phyloP scores from a whole-genome alignment of 2,329 filamentous ascomycete genomes.

The Monilinia vaccinii-corymbosi region DNA sequence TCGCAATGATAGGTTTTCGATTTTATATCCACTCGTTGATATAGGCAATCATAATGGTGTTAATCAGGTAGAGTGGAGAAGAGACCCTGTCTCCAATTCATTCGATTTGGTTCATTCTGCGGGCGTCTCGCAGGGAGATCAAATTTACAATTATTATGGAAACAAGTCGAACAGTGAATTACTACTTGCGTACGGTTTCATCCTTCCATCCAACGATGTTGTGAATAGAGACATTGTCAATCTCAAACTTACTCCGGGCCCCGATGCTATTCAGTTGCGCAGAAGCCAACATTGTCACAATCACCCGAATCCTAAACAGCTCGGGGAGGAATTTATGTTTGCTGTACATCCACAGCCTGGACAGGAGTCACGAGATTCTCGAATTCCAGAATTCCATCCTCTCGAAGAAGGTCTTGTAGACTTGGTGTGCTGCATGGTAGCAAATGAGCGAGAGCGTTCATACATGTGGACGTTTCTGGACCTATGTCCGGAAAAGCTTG shows the following conservation, averaged over 20 bases:
- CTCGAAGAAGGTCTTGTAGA: conserved; percentile 25
- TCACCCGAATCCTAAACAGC: background rate
- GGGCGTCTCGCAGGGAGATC: conserved; percentile 40
- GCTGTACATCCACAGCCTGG: background rate
- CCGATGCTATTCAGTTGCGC: conserved; percentile 15
- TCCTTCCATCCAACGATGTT: conserved; percentile 36
- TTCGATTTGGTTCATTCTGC: conserved; percentile 38
- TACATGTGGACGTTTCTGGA: conserved; percentile 9
- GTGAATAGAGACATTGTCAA: conserved; percentile 31
- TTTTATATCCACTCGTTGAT: conserved; percentile 63
- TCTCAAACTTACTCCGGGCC: conserved; percentile 20
- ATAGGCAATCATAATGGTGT: conserved; percentile 61
- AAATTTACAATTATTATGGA: conserved; percentile 64
- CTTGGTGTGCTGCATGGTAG: conserved; percentile 23
- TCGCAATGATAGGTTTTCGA: conserved; percentile 34
- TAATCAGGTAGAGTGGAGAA: conserved; percentile 50
- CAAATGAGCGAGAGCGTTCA: conserved; percentile 18
- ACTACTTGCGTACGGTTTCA: conserved; percentile 55
- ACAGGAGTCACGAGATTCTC: background rate
- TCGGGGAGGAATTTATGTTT: conserved; percentile 25
- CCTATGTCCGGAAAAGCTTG: conserved; percentile 15
- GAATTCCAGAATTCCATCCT: conserved; percentile 7
- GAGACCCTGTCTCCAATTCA: conserved; percentile 30
- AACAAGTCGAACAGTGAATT: conserved; percentile 67
- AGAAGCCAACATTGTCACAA: conserved; percentile 19